Evolutionary conservation across 768 basidiomycete species (phyloP), one percentile per base, ranked within the genome.

Genomic region (Ramaria sp.): DNA sequence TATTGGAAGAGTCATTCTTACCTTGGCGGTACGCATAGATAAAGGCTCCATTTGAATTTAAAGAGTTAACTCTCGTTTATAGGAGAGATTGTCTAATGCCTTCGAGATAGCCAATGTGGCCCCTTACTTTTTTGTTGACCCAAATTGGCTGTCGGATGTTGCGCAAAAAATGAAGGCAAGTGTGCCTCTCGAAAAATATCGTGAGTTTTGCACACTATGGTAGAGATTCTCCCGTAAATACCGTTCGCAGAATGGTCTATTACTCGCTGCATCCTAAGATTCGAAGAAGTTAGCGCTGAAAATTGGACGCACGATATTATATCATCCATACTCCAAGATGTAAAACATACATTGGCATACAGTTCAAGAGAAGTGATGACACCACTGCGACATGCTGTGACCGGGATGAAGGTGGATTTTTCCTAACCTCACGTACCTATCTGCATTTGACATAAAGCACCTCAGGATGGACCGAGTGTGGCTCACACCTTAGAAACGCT

Each of bases 121-220:
- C 0, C 79, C 85, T 0, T 95, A 83, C 66, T 80, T 95, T 67
- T 97, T 96, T 65, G 65, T 78, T 16, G 77, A 80, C 3, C 89
- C 89, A 0, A 71, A 85, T 50, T 75, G 80, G 53, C 49, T 67
- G 0, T 72, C 77, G 1, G 65, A 75, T 0, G 79, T 83, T 52
- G 82, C 88, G 0, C 62, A 67, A 48, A 66, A 62, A 12, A 80
- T 91, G 77, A 59, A 73, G 24, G 66, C 68, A 27, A 68, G 69
- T 3, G 61, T 82, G 2, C 57, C 71, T 0, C 51, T 61, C 1
- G 68, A 71, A 8, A 63, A 75, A 18, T 79, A 75, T 65, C 59
- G 84, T 82, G 57, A 39, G 73, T 60, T n/a, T 13, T 25, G 42
- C 42, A 27, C 28, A 7, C 45, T 16, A 25, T 25, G 10, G 7